These are phyloP conservation scores for Gymnopilus dilepis DNA, from an alignment of 768 basidiomycete species.

Conservation along the genomic window DNA sequence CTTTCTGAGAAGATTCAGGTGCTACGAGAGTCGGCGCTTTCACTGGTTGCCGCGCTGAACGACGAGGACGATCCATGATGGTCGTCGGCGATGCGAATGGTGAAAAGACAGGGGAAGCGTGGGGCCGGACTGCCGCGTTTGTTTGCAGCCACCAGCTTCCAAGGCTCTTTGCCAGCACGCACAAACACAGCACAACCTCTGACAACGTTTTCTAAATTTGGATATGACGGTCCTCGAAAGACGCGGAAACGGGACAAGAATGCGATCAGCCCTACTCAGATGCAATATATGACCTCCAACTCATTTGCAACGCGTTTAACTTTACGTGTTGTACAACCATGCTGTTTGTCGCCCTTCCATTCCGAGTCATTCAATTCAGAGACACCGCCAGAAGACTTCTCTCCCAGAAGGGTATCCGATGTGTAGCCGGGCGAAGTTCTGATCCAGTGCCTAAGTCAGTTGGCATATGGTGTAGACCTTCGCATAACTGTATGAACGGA, in stretches of 20 bases:
- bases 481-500: background rate
- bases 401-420: too few relatives aligned
- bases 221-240: background rate
- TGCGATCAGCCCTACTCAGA: background rate
- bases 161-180: background rate
- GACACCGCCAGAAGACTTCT: too few relatives aligned
- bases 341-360: background rate
- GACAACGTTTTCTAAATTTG: slow-evolving; percentile 2
- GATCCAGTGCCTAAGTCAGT: background rate
- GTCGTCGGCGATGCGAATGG: background rate
- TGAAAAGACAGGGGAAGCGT: background rate
- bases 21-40: slow-evolving; percentile 15
- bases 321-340: too few relatives aligned
- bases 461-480: background rate
- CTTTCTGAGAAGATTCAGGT: slow-evolving; percentile 17
- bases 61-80: slow-evolving; percentile 36
- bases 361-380: background rate
- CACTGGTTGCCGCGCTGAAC: slow-evolving; percentile 27
- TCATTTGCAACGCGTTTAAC: background rate
- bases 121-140: background rate
- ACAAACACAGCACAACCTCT: background rate
- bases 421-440: too few relatives aligned
- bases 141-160: background rate
- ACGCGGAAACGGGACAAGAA: background rate
- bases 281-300: background rate